phyloP scores from a whole-genome alignment of 176 grass and related monocot genomes.

The Poa annua region DNA sequence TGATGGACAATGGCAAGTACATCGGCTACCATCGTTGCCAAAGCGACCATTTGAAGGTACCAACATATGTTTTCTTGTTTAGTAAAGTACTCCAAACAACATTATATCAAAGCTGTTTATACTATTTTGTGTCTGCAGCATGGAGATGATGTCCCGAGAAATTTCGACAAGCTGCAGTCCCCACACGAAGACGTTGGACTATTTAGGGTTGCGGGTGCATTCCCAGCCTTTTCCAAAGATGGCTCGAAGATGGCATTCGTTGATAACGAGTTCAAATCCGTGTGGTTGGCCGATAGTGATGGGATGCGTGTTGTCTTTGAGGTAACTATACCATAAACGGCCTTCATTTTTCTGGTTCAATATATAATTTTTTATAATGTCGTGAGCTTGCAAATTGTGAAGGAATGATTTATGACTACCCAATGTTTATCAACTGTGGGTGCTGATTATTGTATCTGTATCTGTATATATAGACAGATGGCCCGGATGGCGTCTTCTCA shows the following conservation, averaged over 20 bases:
- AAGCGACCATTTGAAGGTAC: no score
- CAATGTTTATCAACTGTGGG: not conserved
- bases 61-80: no score
- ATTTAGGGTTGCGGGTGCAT: slow-evolving; percentile 20
- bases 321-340: not conserved
- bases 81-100: no score
- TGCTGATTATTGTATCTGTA: not conserved
- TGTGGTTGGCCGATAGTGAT: slow-evolving; percentile 21
- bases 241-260: slow-evolving; percentile 32
- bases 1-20: no score
- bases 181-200: slow-evolving; percentile 34
- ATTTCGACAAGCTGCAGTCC: slow-evolving; percentile 28
- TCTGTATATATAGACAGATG: slow-evolving; percentile 13
- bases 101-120: no score
- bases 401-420: not conserved
- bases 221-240: slow-evolving; percentile 38
- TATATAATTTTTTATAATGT: not conserved
- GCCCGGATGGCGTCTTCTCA: slow-evolving; percentile 35
- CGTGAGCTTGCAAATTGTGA: not conserved
- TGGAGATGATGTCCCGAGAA: slow-evolving; percentile 19
- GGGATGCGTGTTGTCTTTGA: slow-evolving; percentile 30
- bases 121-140: slow-evolving; percentile 26
- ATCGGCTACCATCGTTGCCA: no score
- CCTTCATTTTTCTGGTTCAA: not conserved
- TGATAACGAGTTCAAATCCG: slow-evolving; percentile 32